Evolutionary conservation across 2,329 filamentous ascomycete species (phyloP).

Genomic region (Raffaelea arxii): DNA sequence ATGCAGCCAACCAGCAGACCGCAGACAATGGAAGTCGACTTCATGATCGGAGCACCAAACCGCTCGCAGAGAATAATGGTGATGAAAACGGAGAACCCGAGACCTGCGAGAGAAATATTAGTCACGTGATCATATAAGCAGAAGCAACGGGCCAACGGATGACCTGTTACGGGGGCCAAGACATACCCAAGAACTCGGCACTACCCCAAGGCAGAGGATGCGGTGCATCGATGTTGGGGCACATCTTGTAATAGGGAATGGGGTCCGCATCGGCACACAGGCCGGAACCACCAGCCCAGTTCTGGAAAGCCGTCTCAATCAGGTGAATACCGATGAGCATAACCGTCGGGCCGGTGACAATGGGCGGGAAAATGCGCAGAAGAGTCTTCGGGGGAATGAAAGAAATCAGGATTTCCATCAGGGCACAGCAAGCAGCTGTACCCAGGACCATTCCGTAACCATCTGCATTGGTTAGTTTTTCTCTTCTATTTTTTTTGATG

Average conservation of each 20-base stretch:
- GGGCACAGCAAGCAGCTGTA: slow-evolving; percentile 53
- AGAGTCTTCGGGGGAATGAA: slow-evolving; percentile 62
- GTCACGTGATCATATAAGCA: not conserved
- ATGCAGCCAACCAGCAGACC: slow-evolving; percentile 64
- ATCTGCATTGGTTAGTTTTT: slow-evolving; percentile 21
- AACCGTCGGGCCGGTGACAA: slow-evolving; percentile 37
- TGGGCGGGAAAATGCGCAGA: slow-evolving; percentile 66
- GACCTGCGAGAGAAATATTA: slow-evolving; percentile 1
- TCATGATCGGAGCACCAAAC: slow-evolving; percentile 78
- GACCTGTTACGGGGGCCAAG: not conserved
- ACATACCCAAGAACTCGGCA: slow-evolving; percentile 59
- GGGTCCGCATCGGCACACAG: slow-evolving; percentile 39
- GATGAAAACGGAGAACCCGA: slow-evolving; percentile 63
- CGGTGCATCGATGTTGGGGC: slow-evolving; percentile 58
- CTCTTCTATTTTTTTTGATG: not conserved
- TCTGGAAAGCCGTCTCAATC: slow-evolving; percentile 60
- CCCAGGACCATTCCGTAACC: slow-evolving; percentile 70
- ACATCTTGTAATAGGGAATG: slow-evolving; percentile 49
- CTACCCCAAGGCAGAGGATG: slow-evolving; percentile 69
- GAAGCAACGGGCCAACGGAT: not conserved
- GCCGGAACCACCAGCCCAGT: slow-evolving; percentile 70
- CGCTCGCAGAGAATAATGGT: slow-evolving; percentile 74
- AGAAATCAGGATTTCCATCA: slow-evolving; percentile 64
- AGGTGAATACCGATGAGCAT: slow-evolving; percentile 65
- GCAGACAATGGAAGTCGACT: slow-evolving; percentile 65